phyloP scores from a whole-genome alignment of 1,139 yeast species.

The Geotrichum siamense region DNA sequence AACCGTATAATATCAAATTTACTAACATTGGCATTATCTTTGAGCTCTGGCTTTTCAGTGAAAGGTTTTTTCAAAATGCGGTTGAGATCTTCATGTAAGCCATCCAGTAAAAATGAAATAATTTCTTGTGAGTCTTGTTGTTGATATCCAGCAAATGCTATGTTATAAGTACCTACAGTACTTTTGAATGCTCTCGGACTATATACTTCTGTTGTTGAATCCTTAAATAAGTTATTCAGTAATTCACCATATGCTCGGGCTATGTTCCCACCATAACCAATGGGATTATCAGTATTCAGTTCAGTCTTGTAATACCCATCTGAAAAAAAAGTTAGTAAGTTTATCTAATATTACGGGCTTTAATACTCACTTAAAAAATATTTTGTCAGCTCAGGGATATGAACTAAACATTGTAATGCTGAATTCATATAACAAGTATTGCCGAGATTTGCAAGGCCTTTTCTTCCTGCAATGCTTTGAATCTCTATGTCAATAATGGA shows the following conservation, averaged over 20 bases:
- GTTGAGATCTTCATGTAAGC: conserved; percentile 89
- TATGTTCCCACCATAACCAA: conserved; percentile 70
- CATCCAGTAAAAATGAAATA: conserved; percentile 81
- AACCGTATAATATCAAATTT: conserved; percentile 48
- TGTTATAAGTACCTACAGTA: conserved; percentile 70
- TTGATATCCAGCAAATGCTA: conserved; percentile 77
- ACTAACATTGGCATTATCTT: conserved; percentile 52
- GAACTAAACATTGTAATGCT: conserved; percentile 83
- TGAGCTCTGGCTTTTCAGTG: conserved; percentile 79
- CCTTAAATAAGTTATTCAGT: conserved; percentile 10
- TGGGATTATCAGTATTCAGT: conserved; percentile 67
- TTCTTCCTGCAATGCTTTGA: conserved; percentile 36
- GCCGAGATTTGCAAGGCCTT: conserved; percentile 77
- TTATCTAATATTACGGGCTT: too few species aligned
- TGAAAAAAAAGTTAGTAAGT: conserved; percentile 24
- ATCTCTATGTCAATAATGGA: conserved; percentile 10
- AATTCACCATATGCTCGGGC: conserved; percentile 14
- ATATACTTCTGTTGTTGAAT: conserved; percentile 19
- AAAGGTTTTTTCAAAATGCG: conserved; percentile 76
- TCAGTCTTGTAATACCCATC: conserved; percentile 58
- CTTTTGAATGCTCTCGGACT: conserved; percentile 74
- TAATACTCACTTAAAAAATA: conserved; percentile 45
- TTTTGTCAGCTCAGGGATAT: conserved; percentile 73
- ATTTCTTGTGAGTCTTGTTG: conserved; percentile 98
- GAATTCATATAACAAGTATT: conserved; percentile 97